Conservation (phyloP, 73 alveolate genomes). For the Uronychia setigera region DNA sequence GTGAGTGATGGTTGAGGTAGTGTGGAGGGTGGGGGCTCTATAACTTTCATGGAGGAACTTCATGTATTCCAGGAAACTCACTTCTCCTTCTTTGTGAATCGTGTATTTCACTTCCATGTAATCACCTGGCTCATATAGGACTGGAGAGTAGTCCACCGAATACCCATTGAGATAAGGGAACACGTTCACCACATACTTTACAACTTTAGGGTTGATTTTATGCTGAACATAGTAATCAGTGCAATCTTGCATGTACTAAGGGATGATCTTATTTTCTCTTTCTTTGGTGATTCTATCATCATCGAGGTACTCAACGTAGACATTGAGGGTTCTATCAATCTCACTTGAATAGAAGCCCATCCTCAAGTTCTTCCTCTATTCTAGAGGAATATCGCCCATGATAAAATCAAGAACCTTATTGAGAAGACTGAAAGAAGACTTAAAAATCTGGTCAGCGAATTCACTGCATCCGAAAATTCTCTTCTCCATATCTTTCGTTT, state of each 20-base stretch:
- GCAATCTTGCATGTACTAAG: constrained; percentile 73
- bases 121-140: constrained; percentile 79
- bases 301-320: constrained; percentile 77
- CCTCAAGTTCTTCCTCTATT: constrained; percentile 56
- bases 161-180: constrained; percentile 79
- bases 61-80: constrained; percentile 77
- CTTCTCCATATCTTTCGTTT: constrained; percentile 86
- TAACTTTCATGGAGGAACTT: constrained; percentile 85
- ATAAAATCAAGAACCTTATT: constrained; percentile 77
- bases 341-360: constrained; percentile 82
- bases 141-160: constrained; percentile 66
- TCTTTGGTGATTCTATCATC: constrained; percentile 50
- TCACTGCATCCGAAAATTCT: constrained; percentile 90
- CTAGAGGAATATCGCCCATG: constrained; percentile 52
- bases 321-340: constrained; percentile 47
- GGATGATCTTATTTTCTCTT: constrained; percentile 52
- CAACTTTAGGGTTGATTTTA: constrained; percentile 67
- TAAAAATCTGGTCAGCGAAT: constrained; percentile 67
- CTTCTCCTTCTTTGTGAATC: constrained; percentile 63
- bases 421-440: constrained; percentile 57
- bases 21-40: too few species aligned
- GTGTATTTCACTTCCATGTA: constrained; percentile 60
- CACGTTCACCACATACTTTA: constrained; percentile 54
- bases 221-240: constrained; percentile 71
- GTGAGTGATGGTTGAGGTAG: too few species aligned